Evolutionary conservation across 192 early-diverging fungal genomes (phyloP).

Genomic region (Backusella macrospora): DNA sequence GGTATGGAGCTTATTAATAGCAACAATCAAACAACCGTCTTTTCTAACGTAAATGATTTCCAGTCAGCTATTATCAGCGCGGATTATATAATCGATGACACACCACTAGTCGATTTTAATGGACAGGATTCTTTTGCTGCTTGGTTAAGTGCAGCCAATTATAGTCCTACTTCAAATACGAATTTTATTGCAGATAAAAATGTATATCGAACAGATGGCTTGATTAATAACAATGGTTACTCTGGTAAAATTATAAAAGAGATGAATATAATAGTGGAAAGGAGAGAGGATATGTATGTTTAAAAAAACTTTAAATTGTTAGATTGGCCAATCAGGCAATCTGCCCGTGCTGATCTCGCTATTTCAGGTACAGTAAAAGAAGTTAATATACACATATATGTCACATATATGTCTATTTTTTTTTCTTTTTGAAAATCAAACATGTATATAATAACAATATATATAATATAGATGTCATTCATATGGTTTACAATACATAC

Average conservation of each 20-base stretch:
- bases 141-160: slow-evolving; percentile 10
- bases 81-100: slow-evolving; percentile 23
- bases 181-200: slow-evolving; percentile 12
- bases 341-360: slow-evolving; percentile 26
- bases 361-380: slow-evolving; percentile 6
- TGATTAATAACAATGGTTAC: slow-evolving; percentile 4
- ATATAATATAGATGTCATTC: slow-evolving; percentile 20
- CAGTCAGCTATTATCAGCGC: not conserved
- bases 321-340: slow-evolving; percentile 16
- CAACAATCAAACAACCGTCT: slow-evolving; percentile 8
- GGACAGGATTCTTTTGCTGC: not conserved
- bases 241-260: slow-evolving; percentile 9
- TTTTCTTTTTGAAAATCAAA: not conserved
- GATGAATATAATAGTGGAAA: not conserved
- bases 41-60: not conserved
- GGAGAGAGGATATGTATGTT: not conserved
- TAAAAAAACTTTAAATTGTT: not conserved
- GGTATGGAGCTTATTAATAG: not conserved
- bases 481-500: slow-evolving; percentile 25
- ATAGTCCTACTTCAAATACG: not conserved
- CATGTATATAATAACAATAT: not conserved
- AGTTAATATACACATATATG: not conserved
- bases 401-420: not conserved
- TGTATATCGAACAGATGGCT: not conserved
- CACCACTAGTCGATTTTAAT: slow-evolving; percentile 9